Evolutionary conservation across 202 grass and related monocot genomes (phyloP).

Genomic region (Saccharum hybrid): DNA sequence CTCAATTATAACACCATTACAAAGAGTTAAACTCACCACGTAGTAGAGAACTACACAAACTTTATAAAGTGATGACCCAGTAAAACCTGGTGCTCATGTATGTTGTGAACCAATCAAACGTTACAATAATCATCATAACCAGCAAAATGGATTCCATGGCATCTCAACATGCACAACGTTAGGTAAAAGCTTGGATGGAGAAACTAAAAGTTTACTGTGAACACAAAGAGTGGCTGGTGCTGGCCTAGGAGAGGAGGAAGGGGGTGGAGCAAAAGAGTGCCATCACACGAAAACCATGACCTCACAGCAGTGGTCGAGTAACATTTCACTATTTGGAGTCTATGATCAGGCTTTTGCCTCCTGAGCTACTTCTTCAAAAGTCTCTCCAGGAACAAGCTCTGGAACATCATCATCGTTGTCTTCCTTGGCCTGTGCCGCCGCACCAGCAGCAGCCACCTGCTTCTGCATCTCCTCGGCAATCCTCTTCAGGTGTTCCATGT

Average conservation of each 20-base stretch:
- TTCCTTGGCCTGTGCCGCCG: slow-evolving; percentile 35
- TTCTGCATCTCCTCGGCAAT: slow-evolving; percentile 73
- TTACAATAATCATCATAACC: slow-evolving; percentile 31
- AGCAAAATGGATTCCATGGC: slow-evolving; percentile 46
- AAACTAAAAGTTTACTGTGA: slow-evolving; percentile 54
- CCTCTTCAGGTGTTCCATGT: slow-evolving; percentile 69
- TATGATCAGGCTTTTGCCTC: slow-evolving; percentile 55
- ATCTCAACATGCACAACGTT: slow-evolving; percentile 50
- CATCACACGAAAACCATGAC: slow-evolving; percentile 59
- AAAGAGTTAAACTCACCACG: not conserved
- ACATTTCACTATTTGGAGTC: slow-evolving; percentile 41
- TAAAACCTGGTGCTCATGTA: slow-evolving; percentile 12
- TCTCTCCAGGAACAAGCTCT: slow-evolving; percentile 63
- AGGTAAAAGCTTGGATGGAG: slow-evolving; percentile 48
- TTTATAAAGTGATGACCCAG: not conserved
- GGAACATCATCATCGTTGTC: slow-evolving; percentile 70
- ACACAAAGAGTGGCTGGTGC: slow-evolving; percentile 42
- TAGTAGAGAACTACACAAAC: not conserved
- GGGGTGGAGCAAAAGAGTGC: slow-evolving; percentile 6
- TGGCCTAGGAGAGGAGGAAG: slow-evolving; percentile 17
- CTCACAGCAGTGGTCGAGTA: slow-evolving; percentile 40
- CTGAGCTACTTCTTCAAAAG: slow-evolving; percentile 58
- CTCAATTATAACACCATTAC: not conserved
- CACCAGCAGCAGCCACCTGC: slow-evolving; percentile 58
- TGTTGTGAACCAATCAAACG: slow-evolving; percentile 1